Percentiles rank a stretch among this genome's conserved stretches.
phyloP scores from a whole-genome alignment of 768 basidiomycete genomes.

The Podaxis sp. region DNA sequence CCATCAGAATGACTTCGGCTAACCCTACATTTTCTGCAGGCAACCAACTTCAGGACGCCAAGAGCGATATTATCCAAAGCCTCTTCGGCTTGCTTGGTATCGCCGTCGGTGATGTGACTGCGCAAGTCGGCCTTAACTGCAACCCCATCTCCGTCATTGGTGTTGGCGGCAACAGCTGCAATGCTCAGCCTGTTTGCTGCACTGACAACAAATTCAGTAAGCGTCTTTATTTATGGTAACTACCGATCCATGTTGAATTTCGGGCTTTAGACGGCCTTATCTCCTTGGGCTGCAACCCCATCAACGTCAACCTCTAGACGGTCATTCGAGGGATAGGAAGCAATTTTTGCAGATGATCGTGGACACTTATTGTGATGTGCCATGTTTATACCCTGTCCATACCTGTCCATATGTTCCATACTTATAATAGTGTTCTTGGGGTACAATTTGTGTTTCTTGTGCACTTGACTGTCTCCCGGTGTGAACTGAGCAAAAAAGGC shows the following conservation, averaged over 20 bases:
- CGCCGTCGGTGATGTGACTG: neutral
- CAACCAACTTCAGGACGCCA: neutral
- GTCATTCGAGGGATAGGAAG: neutral
- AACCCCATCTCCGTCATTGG: conserved; percentile 6
- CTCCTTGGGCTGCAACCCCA: conserved; percentile 14
- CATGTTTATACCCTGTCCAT: conserved; percentile 4
- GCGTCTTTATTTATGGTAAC: neutral
- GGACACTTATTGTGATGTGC: neutral
- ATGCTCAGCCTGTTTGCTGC: conserved; percentile 11
- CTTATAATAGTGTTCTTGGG: neutral
- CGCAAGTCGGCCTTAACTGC: conserved; percentile 14
- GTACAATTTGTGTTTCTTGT: neutral
- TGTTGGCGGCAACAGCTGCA: conserved; percentile 11
- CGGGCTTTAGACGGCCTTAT: conserved; percentile 4
- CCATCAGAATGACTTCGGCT: neutral
- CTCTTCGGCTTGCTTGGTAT: conserved; percentile 10
- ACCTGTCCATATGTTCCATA: neutral
- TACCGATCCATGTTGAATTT: neutral
- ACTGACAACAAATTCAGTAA: conserved; percentile 8
- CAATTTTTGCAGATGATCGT: neutral
- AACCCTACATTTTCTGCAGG: neutral
- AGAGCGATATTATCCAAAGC: neutral
- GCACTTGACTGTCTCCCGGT: neutral
- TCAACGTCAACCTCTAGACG: conserved; percentile 14
- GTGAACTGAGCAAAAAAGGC: neutral